These are phyloP conservation scores for Crotalaria pallida DNA, from an alignment of 306 rosid genomes.

Conservation along the genomic window DNA sequence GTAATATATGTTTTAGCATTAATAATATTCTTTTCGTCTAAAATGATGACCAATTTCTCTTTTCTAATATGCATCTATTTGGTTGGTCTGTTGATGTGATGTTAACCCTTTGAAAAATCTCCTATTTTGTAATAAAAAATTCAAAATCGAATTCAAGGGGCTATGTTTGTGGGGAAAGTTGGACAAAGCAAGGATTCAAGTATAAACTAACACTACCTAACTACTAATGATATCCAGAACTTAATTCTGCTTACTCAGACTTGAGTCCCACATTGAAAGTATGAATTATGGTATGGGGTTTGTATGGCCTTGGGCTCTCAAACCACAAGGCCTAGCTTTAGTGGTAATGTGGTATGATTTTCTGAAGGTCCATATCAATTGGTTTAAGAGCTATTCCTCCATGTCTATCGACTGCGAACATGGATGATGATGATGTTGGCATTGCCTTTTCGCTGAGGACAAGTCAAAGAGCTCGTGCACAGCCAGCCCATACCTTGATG, in stretches of 20 bases:
- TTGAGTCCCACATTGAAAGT: no score
- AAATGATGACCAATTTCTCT: not conserved
- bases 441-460: no score
- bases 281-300: no score
- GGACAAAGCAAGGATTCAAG: not conserved
- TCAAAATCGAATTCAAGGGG: not conserved
- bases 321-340: no score
- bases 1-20: not conserved
- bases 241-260: not conserved
- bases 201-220: not conserved
- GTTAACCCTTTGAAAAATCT: not conserved
- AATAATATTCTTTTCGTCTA: not conserved
- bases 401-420: no score
- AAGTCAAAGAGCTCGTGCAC: no score
- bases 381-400: no score
- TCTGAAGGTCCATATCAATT: no score
- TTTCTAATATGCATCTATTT: not conserved
- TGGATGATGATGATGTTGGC: no score
- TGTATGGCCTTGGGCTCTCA: no score
- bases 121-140: not conserved
- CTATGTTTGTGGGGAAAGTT: not conserved
- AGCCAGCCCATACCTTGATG: not conserved
- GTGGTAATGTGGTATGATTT: no score
- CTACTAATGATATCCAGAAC: not conserved
- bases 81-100: not conserved